Evolutionary conservation across 345 rosid genomes (phyloP).

Genomic region (Populus ilicifolia): DNA sequence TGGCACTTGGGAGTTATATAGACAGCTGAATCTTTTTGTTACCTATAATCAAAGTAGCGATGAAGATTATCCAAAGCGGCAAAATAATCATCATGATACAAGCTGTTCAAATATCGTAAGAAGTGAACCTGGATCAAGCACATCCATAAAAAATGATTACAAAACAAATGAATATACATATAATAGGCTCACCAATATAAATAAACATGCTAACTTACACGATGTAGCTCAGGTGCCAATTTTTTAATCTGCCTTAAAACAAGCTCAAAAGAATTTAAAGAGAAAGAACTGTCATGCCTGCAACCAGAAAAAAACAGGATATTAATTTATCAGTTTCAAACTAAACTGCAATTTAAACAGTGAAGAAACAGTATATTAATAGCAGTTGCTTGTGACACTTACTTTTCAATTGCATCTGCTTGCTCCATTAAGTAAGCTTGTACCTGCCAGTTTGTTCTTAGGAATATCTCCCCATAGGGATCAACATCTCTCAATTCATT

Average conservation of each 20-base stretch:
- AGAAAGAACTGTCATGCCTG: slow-evolving; percentile 75
- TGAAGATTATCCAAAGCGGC: slow-evolving; percentile 89
- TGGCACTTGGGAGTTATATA: neutral
- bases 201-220: slow-evolving; percentile 47
- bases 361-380: neutral
- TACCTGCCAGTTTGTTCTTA: slow-evolving; percentile 74
- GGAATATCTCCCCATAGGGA: slow-evolving; percentile 46
- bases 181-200: slow-evolving; percentile 1
- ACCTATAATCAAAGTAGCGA: slow-evolving; percentile 95
- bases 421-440: slow-evolving; percentile 86
- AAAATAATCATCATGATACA: slow-evolving; percentile 84
- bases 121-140: slow-evolving; percentile 71
- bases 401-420: slow-evolving; percentile 88
- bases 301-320: slow-evolving; percentile 17
- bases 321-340: slow-evolving; percentile 5
- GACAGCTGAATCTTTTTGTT: slow-evolving; percentile 13
- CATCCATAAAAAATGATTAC: slow-evolving; percentile 6
- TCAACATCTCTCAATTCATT: slow-evolving; percentile 35
- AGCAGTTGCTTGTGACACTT: slow-evolving; percentile 11
- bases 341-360: slow-evolving; percentile 2
- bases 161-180: slow-evolving; percentile 2
- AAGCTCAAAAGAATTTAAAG: slow-evolving; percentile 59
- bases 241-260: slow-evolving; percentile 67
- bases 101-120: slow-evolving; percentile 80
- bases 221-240: slow-evolving; percentile 91